Conservation (phyloP, 1,139 yeast genomes). For the Scheffersomyces stambukii region DNA sequence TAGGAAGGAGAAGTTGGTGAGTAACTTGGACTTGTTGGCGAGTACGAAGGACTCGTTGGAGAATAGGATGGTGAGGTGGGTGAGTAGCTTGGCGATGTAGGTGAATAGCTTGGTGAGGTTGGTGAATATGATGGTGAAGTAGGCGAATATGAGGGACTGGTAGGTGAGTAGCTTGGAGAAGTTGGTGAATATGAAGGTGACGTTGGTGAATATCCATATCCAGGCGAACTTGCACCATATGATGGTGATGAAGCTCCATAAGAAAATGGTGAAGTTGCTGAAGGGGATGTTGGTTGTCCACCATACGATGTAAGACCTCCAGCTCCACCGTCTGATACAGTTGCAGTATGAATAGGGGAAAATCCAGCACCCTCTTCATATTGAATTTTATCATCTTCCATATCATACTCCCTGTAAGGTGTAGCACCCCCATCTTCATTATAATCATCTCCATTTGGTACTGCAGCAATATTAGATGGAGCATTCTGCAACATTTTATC, state of each 20-base stretch:
- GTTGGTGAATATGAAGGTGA: constrained; percentile 64
- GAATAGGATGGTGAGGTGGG: constrained; percentile 62
- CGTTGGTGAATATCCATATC: constrained; percentile 48
- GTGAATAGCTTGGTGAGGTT: constrained; percentile 66
- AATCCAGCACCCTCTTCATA: constrained; percentile 84
- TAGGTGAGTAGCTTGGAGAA: constrained; percentile 56
- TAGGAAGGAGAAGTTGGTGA: constrained; percentile 69
- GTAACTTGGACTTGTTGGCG: constrained; percentile 73
- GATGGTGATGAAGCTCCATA: constrained; percentile 64
- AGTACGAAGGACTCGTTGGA: constrained; percentile 68
- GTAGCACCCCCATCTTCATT: constrained; percentile 85
- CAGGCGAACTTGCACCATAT: constrained; percentile 54
- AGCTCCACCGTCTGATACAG: constrained; percentile 69
- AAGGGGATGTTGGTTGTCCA: constrained; percentile 58
- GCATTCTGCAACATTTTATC: constrained; percentile 77
- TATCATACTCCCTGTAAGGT: constrained; percentile 81
- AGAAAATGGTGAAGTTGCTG: constrained; percentile 56
- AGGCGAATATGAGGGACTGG: constrained; percentile 72
- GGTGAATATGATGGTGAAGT: constrained; percentile 72
- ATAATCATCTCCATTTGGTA: constrained; percentile 29
- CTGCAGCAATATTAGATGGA: constrained; percentile 51
- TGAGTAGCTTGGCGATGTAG: constrained; percentile 45
- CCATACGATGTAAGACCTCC: constrained; percentile 93
- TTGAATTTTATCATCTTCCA: constrained; percentile 71
- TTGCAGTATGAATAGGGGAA: constrained; percentile 91